A percentile compares a stretch with the other conserved stretches of the same genome.
Evolutionary conservation across 169 alveolate genomes (phyloP).

Genomic region (Cystoisospora suis): DNA sequence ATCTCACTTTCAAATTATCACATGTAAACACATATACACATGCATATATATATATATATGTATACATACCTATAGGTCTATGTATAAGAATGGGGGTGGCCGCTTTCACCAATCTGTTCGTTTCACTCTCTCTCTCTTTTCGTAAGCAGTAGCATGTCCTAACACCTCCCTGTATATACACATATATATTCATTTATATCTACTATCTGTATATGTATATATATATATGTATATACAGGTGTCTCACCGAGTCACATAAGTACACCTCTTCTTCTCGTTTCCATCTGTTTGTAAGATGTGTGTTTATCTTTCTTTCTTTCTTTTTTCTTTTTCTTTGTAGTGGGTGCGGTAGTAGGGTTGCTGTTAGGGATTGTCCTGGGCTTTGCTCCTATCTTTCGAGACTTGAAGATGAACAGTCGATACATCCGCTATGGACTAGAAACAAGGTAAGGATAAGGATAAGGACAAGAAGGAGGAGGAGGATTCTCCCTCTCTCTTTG

Average conservation of each 20-base stretch:
- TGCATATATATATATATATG: background rate
- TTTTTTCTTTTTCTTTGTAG: background rate
- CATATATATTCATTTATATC: no score
- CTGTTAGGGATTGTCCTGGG: conserved; percentile 41
- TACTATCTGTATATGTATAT: no score
- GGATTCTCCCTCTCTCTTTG: no score
- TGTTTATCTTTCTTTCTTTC: no score
- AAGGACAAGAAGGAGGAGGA: no score
- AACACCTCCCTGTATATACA: no score
- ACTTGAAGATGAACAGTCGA: conserved; percentile 40
- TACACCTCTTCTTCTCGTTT: no score
- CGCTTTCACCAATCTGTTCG: background rate
- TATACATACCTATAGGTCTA: background rate
- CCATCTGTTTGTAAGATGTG: no score
- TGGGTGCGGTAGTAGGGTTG: conserved; percentile 29
- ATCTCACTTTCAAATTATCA: background rate
- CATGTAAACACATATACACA: background rate
- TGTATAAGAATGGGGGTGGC: background rate
- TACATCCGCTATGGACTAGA: conserved; percentile 66
- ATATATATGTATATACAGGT: no score
- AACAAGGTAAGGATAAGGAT: background rate
- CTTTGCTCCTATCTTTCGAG: conserved; percentile 44
- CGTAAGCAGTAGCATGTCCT: no score
- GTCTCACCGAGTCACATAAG: no score
- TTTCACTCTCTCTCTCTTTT: background rate